Evolutionary conservation across 768 basidiomycete genomes (phyloP), one percentile per base, ranked within the genome.

Genomic region (Chalciporus pseudorubinellus): DNA sequence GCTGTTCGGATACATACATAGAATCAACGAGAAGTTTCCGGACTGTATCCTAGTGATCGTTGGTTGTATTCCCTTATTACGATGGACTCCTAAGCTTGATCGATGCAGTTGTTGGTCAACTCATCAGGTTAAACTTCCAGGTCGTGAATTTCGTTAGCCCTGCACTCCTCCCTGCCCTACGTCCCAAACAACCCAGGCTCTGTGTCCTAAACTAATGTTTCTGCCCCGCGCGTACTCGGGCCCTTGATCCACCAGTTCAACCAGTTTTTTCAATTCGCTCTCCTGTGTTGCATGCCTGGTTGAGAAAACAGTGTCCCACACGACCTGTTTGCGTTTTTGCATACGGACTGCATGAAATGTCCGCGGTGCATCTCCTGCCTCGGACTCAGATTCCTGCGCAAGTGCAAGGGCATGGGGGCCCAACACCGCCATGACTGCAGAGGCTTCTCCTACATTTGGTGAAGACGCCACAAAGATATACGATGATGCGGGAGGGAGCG

Each of bases 371-470:
- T 39, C 13, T 18, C 41, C 31, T 8, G 18, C 41, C n/a, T 43
- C 49, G 5, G 47, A n/a, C n/a, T 45, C 49, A 3, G 47, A 16
- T 51, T 56, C 61, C 13, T 7, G 51, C 20, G 61, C 40, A 22
- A 67, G 55, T 18, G 63, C 63, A 44, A 65, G 52, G 4, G 57
- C 65, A 44, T 64, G 57, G 21, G 46, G 44, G 20, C 63, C 63
- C 44, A 64, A 33, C 10, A 67, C 51, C 16, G 65, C 62, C 56
- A 67, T 65, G 4, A 51, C 47, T 12, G 59, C 62, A 4, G 53
- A 47, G 18, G 63, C 48, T 45, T 44, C 48, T 20, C 51, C 48
- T n/a, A 55, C 44, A 2, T 14, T 50, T 12, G 39, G 41, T n/a
- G 51, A 55, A 18, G 46, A 64, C 6, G 65, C 54, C 22, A 62